phyloP scores from a whole-genome alignment of 495 filamentous ascomycete genomes.

The Jackrogersella minutella region DNA sequence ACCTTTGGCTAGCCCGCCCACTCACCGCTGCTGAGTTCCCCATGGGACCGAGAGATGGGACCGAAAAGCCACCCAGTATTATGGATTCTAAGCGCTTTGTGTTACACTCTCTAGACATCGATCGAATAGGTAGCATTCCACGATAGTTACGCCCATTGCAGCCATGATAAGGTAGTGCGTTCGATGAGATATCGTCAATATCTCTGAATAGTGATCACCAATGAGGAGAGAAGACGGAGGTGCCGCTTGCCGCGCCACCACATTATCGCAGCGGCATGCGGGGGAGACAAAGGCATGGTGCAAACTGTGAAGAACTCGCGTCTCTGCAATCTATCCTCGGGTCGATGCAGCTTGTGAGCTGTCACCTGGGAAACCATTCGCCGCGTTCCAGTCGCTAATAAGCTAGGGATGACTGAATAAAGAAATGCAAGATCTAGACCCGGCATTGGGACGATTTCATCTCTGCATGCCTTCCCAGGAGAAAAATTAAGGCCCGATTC shows the following conservation, averaged over 20 bases:
- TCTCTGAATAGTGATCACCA: constrained; percentile 24
- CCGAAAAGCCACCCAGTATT: neutral
- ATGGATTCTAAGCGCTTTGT: constrained; percentile 13
- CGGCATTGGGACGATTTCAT: constrained; percentile 1
- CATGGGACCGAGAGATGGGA: constrained; percentile 20
- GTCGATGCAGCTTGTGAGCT: neutral
- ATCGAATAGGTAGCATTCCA: constrained; percentile 26
- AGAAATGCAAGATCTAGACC: neutral
- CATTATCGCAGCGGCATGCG: constrained; percentile 11
- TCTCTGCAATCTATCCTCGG: neutral
- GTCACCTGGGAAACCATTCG: constrained; percentile 1
- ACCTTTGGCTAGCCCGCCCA: constrained; percentile 1
- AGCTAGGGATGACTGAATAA: neutral
- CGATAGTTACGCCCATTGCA: neutral
- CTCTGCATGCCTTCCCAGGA: neutral
- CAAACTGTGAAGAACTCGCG: neutral
- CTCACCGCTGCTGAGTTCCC: constrained; percentile 10
- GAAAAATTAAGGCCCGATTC: neutral
- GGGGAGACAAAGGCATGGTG: constrained; percentile 4
- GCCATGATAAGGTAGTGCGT: constrained; percentile 8
- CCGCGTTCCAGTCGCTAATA: constrained; percentile 3
- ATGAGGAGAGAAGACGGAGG: constrained; percentile 17
- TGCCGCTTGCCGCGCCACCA: constrained; percentile 17
- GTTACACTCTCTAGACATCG: constrained; percentile 11
- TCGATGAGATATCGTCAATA: constrained; percentile 13